These are phyloP conservation scores for Fusarium continuum DNA, from an alignment of 2,329 filamentous ascomycete species.

Conservation along the genomic window DNA sequence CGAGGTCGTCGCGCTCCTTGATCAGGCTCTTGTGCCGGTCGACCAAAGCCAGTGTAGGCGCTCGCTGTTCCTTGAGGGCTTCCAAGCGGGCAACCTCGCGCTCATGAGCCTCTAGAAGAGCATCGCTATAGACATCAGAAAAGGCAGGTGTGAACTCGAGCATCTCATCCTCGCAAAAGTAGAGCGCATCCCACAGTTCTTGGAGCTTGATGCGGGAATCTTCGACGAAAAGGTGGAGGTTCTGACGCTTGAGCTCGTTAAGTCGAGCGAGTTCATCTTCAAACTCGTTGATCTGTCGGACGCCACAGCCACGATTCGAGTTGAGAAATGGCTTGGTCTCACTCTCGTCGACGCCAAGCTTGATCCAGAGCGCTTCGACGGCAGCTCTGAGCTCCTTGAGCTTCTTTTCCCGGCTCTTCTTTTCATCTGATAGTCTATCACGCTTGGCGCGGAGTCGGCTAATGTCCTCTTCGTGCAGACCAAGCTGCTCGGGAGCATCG, in stretches of 20 bases:
- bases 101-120: conserved; percentile 93
- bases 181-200: conserved; percentile 93
- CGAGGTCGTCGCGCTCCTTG: conserved; percentile 85
- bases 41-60: conserved; percentile 82
- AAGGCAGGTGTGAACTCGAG: conserved; percentile 97
- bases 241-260: conserved; percentile 93
- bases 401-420: conserved; percentile 80
- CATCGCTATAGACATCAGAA: conserved; percentile 96
- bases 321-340: conserved; percentile 89
- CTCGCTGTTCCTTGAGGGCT: conserved; percentile 83
- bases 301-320: conserved; percentile 86
- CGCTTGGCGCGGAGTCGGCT: conserved; percentile 75
- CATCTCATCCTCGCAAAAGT: conserved; percentile 98
- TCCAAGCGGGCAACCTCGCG: conserved; percentile 87
- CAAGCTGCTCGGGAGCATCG: conserved; percentile 91
- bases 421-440: conserved; percentile 88
- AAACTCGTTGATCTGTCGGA: conserved; percentile 94
- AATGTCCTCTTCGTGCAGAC: conserved; percentile 88
- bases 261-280: conserved; percentile 88
- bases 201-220: conserved; percentile 91
- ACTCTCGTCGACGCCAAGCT: conserved; percentile 81
- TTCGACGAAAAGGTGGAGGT: conserved; percentile 94
- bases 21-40: conserved; percentile 85
- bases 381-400: conserved; percentile 78
- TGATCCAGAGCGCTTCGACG: conserved; percentile 90